Evolutionary conservation across 108 stramenopile species (phyloP).

Genomic region (Discostella stelligeroides): DNA sequence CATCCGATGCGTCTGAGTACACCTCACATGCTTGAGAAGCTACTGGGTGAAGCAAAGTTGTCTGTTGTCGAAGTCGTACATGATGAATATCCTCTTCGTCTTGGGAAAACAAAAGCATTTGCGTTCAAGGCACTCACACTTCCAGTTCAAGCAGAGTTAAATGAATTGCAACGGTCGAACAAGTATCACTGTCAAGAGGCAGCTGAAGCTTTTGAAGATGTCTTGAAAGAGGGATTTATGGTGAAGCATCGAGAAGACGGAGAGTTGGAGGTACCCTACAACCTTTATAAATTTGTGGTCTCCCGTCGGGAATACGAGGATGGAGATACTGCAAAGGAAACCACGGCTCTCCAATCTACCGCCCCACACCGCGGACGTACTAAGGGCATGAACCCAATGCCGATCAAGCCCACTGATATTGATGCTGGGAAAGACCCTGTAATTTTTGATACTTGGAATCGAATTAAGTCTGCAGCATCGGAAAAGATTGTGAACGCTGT

Average conservation of each 20-base stretch:
- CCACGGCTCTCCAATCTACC: not conserved
- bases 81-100: constrained; percentile 44
- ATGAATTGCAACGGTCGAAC: constrained; percentile 20
- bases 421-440: constrained; percentile 37
- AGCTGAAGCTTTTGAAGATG: constrained; percentile 38
- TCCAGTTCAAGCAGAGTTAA: constrained; percentile 30
- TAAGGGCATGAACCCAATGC: not conserved
- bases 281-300: constrained; percentile 38
- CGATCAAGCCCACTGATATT: constrained; percentile 12
- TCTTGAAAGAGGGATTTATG: constrained; percentile 45
- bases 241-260: constrained; percentile 29
- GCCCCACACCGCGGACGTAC: not conserved
- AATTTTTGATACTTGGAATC: constrained; percentile 36
- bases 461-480: constrained; percentile 46
- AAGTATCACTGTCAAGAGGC: constrained; percentile 32
- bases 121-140: constrained; percentile 45
- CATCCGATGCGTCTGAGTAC: constrained; percentile 25
- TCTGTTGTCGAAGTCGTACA: constrained; percentile 23
- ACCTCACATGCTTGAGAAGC: constrained; percentile 37
- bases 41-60: constrained; percentile 38
- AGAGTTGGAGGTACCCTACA: constrained; percentile 41
- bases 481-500: constrained; percentile 43
- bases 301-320: constrained; percentile 38
- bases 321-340: constrained; percentile 20
- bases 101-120: constrained; percentile 31